Evolutionary conservation across 78 protist genomes (phyloP).

Genomic region (Dictyostelium purpureum): DNA sequence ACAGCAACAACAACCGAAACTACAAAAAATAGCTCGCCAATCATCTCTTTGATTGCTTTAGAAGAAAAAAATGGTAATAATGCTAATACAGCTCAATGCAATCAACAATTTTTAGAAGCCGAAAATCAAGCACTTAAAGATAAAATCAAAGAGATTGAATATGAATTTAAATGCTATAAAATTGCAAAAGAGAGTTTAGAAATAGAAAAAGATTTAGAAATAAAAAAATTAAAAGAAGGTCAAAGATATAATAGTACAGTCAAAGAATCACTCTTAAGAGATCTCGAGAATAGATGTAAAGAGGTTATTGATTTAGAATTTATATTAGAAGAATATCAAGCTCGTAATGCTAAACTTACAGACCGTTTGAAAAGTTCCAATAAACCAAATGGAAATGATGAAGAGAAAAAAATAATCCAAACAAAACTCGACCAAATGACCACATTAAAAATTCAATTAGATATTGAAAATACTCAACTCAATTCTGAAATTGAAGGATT

Average conservation of each 20-base stretch:
- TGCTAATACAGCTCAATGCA: too few species aligned
- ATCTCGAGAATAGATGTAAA: constrained; percentile 73
- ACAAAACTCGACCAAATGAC: constrained; percentile 61
- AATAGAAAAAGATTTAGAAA: constrained; percentile 6
- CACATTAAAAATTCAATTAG: constrained; percentile 46
- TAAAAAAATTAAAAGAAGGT: not conserved
- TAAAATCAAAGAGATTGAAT: constrained; percentile 7
- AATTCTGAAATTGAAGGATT: constrained; percentile 23
- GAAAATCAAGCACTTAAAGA: too few species aligned
- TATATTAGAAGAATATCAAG: constrained; percentile 58
- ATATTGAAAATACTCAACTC: constrained; percentile 41
- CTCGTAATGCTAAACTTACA: constrained; percentile 24
- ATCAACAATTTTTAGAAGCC: too few species aligned
- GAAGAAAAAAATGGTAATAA: too few species aligned
- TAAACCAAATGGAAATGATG: constrained; percentile 21
- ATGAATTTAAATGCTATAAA: not conserved
- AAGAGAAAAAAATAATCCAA: constrained; percentile 12
- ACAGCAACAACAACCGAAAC: too few species aligned
- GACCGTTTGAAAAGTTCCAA: constrained; percentile 41
- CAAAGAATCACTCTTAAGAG: constrained; percentile 65
- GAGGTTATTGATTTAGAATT: constrained; percentile 78
- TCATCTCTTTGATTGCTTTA: too few species aligned
- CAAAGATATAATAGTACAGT: constrained; percentile 13
- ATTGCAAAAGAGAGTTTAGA: not conserved
- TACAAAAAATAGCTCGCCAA: too few species aligned